Conservation (phyloP, 2,329 filamentous ascomycete species). For the Dichotomopilus funicola region DNA sequence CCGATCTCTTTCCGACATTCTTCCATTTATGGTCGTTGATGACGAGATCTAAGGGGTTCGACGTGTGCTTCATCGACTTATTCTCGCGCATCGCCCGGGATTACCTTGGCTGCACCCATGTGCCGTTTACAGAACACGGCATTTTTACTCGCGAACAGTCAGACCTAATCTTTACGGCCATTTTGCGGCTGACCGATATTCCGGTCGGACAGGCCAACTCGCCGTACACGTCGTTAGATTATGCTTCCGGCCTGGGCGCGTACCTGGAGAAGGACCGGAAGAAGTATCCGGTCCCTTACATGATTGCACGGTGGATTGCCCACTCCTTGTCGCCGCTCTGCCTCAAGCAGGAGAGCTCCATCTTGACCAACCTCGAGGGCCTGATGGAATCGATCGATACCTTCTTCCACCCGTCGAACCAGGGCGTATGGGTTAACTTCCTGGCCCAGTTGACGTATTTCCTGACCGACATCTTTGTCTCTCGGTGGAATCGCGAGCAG, state of each 20-base stretch:
- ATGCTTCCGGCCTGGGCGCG: slow-evolving; percentile 72
- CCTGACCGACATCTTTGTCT: slow-evolving; percentile 91
- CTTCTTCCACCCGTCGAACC: slow-evolving; percentile 97
- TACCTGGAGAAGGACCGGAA: slow-evolving; percentile 89
- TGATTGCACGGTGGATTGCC: slow-evolving; percentile 86
- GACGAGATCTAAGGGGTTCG: slow-evolving; percentile 79
- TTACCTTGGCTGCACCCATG: slow-evolving; percentile 64
- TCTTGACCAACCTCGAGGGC: slow-evolving; percentile 79
- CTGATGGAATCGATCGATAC: slow-evolving; percentile 94
- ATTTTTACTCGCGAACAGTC: slow-evolving; percentile 92
- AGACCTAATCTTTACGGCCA: slow-evolving; percentile 84
- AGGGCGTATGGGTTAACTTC: slow-evolving; percentile 83
- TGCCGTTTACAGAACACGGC: slow-evolving; percentile 78
- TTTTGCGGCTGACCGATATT: slow-evolving; percentile 85
- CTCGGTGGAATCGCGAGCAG: slow-evolving; percentile 93
- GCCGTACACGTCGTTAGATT: slow-evolving; percentile 80
- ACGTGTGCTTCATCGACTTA: slow-evolving; percentile 82
- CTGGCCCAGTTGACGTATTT: slow-evolving; percentile 88
- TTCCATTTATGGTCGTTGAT: slow-evolving; percentile 96
- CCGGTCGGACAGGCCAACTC: slow-evolving; percentile 94
- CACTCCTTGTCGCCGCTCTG: slow-evolving; percentile 87
- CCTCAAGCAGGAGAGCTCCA: slow-evolving; percentile 67
- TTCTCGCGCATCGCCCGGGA: slow-evolving; percentile 84
- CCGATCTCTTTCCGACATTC: slow-evolving; percentile 83
- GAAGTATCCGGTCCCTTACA: slow-evolving; percentile 86